Conservation (phyloP, 1,284 basidiomycete species). For the Afroboletus lepidellus region DNA sequence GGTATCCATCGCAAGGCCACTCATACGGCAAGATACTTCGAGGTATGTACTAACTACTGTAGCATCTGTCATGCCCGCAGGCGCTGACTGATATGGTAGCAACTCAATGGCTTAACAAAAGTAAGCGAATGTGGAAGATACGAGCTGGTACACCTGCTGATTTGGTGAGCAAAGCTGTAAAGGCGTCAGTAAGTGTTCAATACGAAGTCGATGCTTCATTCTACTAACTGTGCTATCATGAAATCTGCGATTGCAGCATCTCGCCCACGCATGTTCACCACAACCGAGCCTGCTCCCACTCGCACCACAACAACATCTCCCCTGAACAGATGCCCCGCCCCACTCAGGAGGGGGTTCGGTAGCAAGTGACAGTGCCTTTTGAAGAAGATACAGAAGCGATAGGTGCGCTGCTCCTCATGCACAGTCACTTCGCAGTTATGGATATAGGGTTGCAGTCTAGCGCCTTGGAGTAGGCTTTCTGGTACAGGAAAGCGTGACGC, state of each 20-base stretch:
- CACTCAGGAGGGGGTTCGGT: neutral
- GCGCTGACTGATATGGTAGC: neutral
- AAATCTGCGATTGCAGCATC: neutral
- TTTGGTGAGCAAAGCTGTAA: neutral
- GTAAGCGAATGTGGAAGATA: neutral
- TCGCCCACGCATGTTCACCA: neutral
- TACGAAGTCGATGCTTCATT: too few relatives aligned
- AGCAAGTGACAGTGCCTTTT: neutral
- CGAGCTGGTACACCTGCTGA: neutral
- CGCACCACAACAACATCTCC: neutral
- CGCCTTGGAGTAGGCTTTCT: constrained; percentile 1
- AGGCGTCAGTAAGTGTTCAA: neutral
- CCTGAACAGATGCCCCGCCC: neutral
- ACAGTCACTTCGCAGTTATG: neutral
- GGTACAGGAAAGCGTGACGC: neutral
- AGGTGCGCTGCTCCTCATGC: neutral
- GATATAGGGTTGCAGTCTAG: neutral
- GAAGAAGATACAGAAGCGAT: neutral
- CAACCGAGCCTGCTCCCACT: neutral
- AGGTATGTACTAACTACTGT: neutral
- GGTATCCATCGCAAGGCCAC: too few relatives aligned
- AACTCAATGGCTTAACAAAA: neutral
- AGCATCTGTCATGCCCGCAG: neutral
- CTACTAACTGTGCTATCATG: neutral
- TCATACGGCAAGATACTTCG: too few relatives aligned